phyloP scores from a whole-genome alignment of 2,329 filamentous ascomycete species.

The Metarhizium sp. region DNA sequence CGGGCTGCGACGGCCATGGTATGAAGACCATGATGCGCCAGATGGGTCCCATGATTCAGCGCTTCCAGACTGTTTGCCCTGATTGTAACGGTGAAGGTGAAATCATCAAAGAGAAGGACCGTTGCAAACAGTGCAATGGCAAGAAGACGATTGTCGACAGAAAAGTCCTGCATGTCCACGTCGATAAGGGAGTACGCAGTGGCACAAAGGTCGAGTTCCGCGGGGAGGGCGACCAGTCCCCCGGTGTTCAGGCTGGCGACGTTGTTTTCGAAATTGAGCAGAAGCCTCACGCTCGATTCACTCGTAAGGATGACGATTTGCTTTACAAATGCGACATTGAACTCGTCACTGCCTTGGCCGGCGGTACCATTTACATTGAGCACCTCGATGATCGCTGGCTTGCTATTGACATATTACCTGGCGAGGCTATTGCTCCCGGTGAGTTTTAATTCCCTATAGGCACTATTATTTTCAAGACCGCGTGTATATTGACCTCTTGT shows the following conservation, averaged over 20 bases:
- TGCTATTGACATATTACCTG: slow-evolving; percentile 82
- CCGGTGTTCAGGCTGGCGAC: slow-evolving; percentile 86
- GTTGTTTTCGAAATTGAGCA: slow-evolving; percentile 99
- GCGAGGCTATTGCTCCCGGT: slow-evolving; percentile 91
- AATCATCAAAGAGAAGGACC: slow-evolving; percentile 92
- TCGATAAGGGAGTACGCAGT: slow-evolving; percentile 86
- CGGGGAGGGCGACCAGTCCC: slow-evolving; percentile 92
- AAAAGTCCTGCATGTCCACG: slow-evolving; percentile 96
- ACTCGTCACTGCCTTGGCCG: slow-evolving; percentile 85
- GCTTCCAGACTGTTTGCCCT: slow-evolving; percentile 97
- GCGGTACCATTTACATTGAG: slow-evolving; percentile 85
- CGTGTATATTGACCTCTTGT: background rate
- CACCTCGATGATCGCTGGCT: slow-evolving; percentile 97
- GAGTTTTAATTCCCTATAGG: slow-evolving; percentile 27
- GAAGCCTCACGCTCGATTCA: slow-evolving; percentile 95
- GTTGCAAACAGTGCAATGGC: slow-evolving; percentile 90
- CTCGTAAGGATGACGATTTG: slow-evolving; percentile 90
- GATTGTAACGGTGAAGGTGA: slow-evolving; percentile 98
- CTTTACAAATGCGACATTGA: slow-evolving; percentile 95
- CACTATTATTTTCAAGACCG: background rate
- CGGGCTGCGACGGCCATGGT: slow-evolving; percentile 83
- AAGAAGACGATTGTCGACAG: slow-evolving; percentile 98
- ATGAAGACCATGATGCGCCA: slow-evolving; percentile 99
- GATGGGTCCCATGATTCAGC: slow-evolving; percentile 99
- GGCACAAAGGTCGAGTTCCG: slow-evolving; percentile 96